Evolutionary conservation across 257 asterid genomes (phyloP).

Genomic region (Hygrophila difformis): DNA sequence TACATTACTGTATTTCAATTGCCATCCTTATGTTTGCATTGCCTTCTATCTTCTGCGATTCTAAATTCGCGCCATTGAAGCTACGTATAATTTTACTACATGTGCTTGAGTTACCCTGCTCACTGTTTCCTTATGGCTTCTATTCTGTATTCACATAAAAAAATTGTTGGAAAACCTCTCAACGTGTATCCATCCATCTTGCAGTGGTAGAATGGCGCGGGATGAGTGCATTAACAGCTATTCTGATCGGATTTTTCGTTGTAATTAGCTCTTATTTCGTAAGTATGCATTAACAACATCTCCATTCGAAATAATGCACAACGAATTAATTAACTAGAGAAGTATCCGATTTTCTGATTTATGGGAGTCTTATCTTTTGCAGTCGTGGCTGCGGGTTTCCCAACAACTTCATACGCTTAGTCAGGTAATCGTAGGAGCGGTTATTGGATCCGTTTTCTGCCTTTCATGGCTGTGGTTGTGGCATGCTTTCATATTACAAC

Average conservation of each 20-base stretch:
- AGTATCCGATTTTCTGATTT: too few relatives aligned
- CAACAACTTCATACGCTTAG: constrained; percentile 55
- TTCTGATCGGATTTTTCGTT: constrained; percentile 27
- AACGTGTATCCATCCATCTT: too few relatives aligned
- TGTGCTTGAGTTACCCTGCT: too few relatives aligned
- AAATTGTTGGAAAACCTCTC: too few relatives aligned
- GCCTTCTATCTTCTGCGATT: neutral
- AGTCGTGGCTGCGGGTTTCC: constrained; percentile 86
- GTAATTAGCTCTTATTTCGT: constrained; percentile 58
- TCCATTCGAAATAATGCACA: too few relatives aligned
- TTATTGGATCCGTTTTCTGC: constrained; percentile 40
- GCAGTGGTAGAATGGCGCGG: constrained; percentile 58
- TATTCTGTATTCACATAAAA: too few relatives aligned
- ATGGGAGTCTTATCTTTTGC: constrained; percentile 12
- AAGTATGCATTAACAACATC: constrained; percentile 21
- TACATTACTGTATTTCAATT: neutral
- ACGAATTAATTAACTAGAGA: too few relatives aligned
- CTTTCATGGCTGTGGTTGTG: constrained; percentile 61
- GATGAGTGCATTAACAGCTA: constrained; percentile 36
- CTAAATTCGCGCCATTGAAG: too few relatives aligned
- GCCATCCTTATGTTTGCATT: neutral
- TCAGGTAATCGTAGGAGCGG: constrained; percentile 70
- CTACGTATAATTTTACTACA: too few relatives aligned
- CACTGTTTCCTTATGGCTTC: too few relatives aligned
- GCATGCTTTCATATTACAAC: constrained; percentile 34